Percentiles rank a stretch among this genome's conserved stretches.
Conservation (phyloP, 352 stramenopile genomes). For the Thraustochytrium striatum region DNA sequence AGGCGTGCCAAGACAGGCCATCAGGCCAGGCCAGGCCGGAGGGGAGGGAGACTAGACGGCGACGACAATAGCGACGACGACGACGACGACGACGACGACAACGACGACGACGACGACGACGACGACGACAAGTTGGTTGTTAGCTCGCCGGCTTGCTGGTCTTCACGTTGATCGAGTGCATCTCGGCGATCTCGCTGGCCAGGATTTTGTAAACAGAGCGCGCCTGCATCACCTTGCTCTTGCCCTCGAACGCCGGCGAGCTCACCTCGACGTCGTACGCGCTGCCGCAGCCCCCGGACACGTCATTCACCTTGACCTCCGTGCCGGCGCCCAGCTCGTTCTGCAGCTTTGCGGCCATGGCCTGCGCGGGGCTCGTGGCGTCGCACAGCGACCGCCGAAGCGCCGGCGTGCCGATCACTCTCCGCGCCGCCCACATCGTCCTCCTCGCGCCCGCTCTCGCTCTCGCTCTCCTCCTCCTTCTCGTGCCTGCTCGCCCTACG, state of each 20-base stretch:
- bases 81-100: not conserved
- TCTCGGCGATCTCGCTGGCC: constrained; percentile 32
- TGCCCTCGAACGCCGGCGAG: constrained; percentile 68
- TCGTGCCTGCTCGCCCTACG: too few relatives aligned
- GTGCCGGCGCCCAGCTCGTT: too few relatives aligned
- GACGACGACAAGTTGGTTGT: not conserved
- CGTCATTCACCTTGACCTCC: constrained; percentile 74
- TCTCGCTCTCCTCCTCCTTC: too few relatives aligned
- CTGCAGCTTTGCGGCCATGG: too few relatives aligned
- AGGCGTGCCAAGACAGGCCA: too few relatives aligned
- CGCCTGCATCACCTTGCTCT: constrained; percentile 77
- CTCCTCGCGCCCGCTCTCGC: too few relatives aligned
- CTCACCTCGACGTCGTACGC: constrained; percentile 80
- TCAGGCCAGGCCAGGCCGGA: too few relatives aligned
- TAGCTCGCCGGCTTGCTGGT: not conserved
- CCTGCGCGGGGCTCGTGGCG: too few relatives aligned
- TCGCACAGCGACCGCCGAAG: too few relatives aligned
- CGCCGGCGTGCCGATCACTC: too few relatives aligned
- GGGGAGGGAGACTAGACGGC: not conserved
- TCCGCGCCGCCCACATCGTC: too few relatives aligned
- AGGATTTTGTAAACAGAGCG: constrained; percentile 74
- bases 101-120: not conserved
- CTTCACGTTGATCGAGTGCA: constrained; percentile 40
- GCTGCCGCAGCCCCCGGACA: constrained; percentile 76
- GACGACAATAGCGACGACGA: not conserved